Evolutionary conservation across 441 rosid genomes (phyloP), one percentile per base, ranked within the genome.

Genomic region (Sinapis alba): DNA sequence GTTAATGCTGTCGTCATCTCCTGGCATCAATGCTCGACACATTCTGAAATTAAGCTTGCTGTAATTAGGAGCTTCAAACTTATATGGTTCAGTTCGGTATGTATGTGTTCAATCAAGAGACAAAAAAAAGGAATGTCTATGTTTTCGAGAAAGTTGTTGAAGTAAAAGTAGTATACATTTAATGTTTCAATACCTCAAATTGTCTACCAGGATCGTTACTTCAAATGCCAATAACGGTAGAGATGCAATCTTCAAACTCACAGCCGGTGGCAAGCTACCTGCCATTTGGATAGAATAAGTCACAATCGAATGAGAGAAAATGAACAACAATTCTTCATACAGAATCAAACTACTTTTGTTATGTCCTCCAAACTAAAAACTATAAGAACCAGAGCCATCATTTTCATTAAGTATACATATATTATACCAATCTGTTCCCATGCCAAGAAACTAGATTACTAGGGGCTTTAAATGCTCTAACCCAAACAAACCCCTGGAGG

Each of bases 11-110:
- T 91, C 99, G 63, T 88, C 98, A 65, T 95, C 99, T 57, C 96
- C 98, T 1, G 97, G 98, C 97, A 93, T 93, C 76, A 93, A 79
- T 72, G 95, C 95, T 86, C 88, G 91, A 72, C 99, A 95, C 97
- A 96, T 91, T 81, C 99, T 96, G 86, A 70, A 71, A 72, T 69
- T 83, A 65, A 65, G 41, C 57, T 59, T 61, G 54, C 59, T 27
- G 41, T 38, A 27, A 0, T 78, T 51, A 78, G 65, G 60, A 67
- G 50, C 7, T 47, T 7, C 3, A 12, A 1, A 53, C 15, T 21
- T 36, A 51, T 15, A 38, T 21, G 19, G 20, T 75, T 34, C 27
- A 69, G 50, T 20, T 53, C 10, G 69, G 57, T 32, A 50, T 23
- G 67, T 7, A 21, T 66, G n/a, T n/a, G n/a, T n/a, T n/a, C n/a